Base-by-base conservation (phyloP, 108 stramenopile species). In the Parietichytrium sp. region DNA sequence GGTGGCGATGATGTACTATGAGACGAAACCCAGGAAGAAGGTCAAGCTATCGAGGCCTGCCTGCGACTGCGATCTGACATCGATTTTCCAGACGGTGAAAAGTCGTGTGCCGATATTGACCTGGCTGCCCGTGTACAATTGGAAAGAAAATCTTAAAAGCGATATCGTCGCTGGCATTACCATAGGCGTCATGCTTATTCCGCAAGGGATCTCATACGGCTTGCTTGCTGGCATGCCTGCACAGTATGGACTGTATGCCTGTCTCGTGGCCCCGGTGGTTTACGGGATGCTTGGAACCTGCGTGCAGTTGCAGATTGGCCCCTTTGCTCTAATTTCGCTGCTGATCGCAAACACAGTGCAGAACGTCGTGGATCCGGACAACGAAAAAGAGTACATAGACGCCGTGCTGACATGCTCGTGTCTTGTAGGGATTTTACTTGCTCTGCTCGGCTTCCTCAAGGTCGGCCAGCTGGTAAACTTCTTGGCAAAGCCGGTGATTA, bases 91-190 rank as follows among this genome's bases (percentile, higher is more conserved):
- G 42, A 23, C 10, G 10, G 3, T 45, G 20, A 7, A 16, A 1
- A 45, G 20, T n/a, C 42, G 10, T 27, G 23, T 72, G 10, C 29
- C 61, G 15, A 45, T 72, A 45, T 23, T 72, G 29, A 20, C 36
- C 15, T 72, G 61, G 61, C 12, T 72, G 61, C 61, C 61, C 33
- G 45, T n/a, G n/a, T 72, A 72, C 42, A 20, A 38, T 38, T 16
- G 36, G 0, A 31, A 38, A 12, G 1, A 72, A 27, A 72, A 72
- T 42, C 61, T 72, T 42, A 72, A 72, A 42, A 10, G 20, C 29
- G 61, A 72, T 42, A n/a, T 72, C 23, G n/a, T 72, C 61, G 29
- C 61, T 7, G 61, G 61, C 20, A n/a, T 72, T 27, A 72, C 61
- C 1, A 42, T 72, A 33, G 61, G 61, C 42, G 45, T 72, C 20